phyloP scores from a whole-genome alignment of 495 filamentous ascomycete genomes.

The Penicillium argentinense region DNA sequence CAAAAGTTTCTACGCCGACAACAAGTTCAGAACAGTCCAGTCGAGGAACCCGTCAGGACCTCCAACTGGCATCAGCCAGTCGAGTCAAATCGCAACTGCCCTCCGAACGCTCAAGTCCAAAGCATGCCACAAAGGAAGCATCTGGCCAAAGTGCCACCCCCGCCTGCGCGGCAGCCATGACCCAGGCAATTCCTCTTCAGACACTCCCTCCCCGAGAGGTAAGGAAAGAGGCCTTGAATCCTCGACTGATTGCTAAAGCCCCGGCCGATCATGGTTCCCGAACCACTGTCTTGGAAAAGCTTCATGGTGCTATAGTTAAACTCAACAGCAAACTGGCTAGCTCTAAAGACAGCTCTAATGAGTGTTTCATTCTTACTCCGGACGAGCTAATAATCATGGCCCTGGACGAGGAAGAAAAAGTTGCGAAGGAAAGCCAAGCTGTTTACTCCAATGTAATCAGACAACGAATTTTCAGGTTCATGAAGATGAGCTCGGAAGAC shows the following conservation, averaged over 20 bases:
- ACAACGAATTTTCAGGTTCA: constrained; percentile 69
- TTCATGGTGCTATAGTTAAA: constrained; percentile 72
- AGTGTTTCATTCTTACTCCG: constrained; percentile 57
- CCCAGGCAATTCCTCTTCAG: background rate
- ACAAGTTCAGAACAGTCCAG: background rate
- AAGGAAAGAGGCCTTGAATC: constrained; percentile 64
- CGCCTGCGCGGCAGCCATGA: background rate
- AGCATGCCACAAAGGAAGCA: constrained; percentile 9
- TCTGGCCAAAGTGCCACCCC: background rate
- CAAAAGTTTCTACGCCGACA: constrained; percentile 43
- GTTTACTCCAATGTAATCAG: constrained; percentile 85
- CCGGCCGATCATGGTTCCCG: constrained; percentile 72
- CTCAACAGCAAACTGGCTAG: constrained; percentile 60
- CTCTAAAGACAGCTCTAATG: constrained; percentile 54
- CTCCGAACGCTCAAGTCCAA: constrained; percentile 12
- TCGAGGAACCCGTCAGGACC: background rate
- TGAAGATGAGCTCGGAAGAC: constrained; percentile 64
- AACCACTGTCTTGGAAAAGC: constrained; percentile 62
- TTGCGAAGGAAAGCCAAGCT: constrained; percentile 60
- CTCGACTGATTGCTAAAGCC: constrained; percentile 69
- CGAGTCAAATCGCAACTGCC: constrained; percentile 47
- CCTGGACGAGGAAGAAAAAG: constrained; percentile 80
- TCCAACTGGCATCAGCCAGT: constrained; percentile 20
- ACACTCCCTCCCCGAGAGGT: constrained; percentile 34
- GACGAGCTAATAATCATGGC: constrained; percentile 75